Base-by-base conservation (phyloP, 176 grass and related monocot species). In the Pontederia crassipes region DNA sequence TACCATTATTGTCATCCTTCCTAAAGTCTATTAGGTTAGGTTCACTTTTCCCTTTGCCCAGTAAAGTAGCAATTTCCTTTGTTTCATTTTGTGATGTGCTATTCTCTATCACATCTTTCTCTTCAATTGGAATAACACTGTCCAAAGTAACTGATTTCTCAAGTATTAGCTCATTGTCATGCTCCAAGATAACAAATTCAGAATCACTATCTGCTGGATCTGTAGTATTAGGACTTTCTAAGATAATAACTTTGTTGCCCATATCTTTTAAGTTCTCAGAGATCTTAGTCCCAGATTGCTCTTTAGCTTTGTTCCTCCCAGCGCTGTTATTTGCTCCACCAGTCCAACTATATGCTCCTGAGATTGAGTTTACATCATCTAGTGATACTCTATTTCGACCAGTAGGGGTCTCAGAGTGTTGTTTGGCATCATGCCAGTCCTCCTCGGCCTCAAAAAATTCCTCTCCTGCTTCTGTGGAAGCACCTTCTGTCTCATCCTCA, bases 1-100 rank as follows among this genome's bases (percentile, higher is more conserved):
- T 95, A 70, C 81, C 81, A 58, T 68, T 86, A 75, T 89, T 83
- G 4, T 11, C 86, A 45, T 95, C 90, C 64, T 89, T 76, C 68
- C 83, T 55, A 32, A 12, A 75, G 13, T 72, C 79, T 48, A 67
- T 76, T 9, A 61, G 66, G 18, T 72, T 69, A 11, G 74, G 82
- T 55, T 28, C 77, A 65, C 65, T 78, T 40, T 64, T 77, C 49
- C 76, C 45, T 59, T 17, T 68, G 50, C 64, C 78, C 46, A 79
- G 53, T 54, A 80, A 77, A 75, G 79, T 62, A 79, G 69, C 59
- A 77, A 82, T 65, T 26, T 81, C 86, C 49, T 87, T 64, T 14
- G 8, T 10, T 18, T 48, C n/a, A 14, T 48, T 15, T 48, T 16
- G 61, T n/a, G 18, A 45, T 24, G 18, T 49, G 61, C 61, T 24